These are phyloP conservation scores for Bertia moriformis DNA, from an alignment of 2,329 filamentous ascomycete genomes.

Conservation along the genomic window DNA sequence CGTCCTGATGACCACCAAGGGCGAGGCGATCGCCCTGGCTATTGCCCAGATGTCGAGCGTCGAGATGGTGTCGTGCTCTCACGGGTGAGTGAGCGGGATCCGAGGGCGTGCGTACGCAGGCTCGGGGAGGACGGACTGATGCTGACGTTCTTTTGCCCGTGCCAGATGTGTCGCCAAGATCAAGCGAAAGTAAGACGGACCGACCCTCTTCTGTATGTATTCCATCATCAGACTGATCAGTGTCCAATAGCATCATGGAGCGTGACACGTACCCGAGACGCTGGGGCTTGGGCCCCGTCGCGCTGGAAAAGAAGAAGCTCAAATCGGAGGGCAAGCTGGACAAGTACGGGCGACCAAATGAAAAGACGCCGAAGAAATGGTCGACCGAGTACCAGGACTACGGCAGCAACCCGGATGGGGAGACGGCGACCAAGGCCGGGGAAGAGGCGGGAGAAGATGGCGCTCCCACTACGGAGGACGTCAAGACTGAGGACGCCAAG, in stretches of 20 bases:
- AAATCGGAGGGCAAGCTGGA: conserved; percentile 96
- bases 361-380: conserved; percentile 88
- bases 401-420: conserved; percentile 32
- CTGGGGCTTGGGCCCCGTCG: conserved; percentile 91
- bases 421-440: conserved; percentile 22
- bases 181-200: too few species aligned
- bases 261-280: conserved; percentile 89
- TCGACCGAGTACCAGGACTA: conserved; percentile 85
- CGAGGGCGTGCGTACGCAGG: too few species aligned
- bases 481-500: conserved; percentile 19
- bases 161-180: conserved; percentile 90
- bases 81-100: conserved; percentile 91
- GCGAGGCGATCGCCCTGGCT: conserved; percentile 89
- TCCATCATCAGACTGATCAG: too few species aligned
- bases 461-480: conserved; percentile 18
- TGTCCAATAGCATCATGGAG: conserved; percentile 99
- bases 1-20: conserved; percentile 97
- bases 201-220: too few species aligned
- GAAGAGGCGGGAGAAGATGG: conserved; percentile 26
- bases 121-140: too few species aligned
- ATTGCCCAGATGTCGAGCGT: conserved; percentile 97
- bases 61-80: conserved; percentile 90
- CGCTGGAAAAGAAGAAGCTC: conserved; percentile 98
- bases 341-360: conserved; percentile 88
- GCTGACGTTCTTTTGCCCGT: too few species aligned